phyloP scores from a whole-genome alignment of 2,329 filamentous ascomycete species.

The Neopestalotiopsis rosae region DNA sequence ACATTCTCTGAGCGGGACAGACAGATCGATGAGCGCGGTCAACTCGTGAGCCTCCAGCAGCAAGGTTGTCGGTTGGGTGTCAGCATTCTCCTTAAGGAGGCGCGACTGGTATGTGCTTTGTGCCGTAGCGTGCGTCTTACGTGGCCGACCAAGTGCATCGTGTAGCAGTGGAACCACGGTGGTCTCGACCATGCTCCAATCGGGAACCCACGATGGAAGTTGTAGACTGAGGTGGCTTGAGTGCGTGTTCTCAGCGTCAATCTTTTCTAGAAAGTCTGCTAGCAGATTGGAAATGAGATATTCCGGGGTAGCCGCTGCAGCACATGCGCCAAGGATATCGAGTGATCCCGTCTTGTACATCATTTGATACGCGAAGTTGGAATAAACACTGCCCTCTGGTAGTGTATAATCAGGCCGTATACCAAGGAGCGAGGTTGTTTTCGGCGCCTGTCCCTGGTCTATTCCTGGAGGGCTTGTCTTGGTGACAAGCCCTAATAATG shows the following conservation, averaged over 20 bases:
- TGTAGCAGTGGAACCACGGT: slow-evolving; percentile 10
- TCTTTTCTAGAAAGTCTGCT: not conserved
- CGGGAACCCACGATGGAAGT: slow-evolving; percentile 18
- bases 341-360: slow-evolving; percentile 2
- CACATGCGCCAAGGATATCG: slow-evolving; percentile 15
- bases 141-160: slow-evolving; percentile 15
- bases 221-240: not conserved
- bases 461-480: not conserved
- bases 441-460: not conserved
- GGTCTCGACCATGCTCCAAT: slow-evolving; percentile 14
- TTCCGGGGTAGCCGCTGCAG: not conserved
- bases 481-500: slow-evolving; percentile 11
- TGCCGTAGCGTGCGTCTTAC: slow-evolving; percentile 9
- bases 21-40: not conserved
- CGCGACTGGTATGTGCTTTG: not conserved
- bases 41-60: not conserved
- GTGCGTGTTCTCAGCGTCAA: not conserved
- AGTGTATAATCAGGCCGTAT: slow-evolving; percentile 14
- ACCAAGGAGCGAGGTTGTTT: not conserved
- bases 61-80: not conserved
- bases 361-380: not conserved
- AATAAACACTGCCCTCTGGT: not conserved
- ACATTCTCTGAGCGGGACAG: not conserved
- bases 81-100: not conserved
- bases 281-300: not conserved